Base-by-base conservation (phyloP, 108 stramenopile species). In the Cafeteria roenbergensis region DNA sequence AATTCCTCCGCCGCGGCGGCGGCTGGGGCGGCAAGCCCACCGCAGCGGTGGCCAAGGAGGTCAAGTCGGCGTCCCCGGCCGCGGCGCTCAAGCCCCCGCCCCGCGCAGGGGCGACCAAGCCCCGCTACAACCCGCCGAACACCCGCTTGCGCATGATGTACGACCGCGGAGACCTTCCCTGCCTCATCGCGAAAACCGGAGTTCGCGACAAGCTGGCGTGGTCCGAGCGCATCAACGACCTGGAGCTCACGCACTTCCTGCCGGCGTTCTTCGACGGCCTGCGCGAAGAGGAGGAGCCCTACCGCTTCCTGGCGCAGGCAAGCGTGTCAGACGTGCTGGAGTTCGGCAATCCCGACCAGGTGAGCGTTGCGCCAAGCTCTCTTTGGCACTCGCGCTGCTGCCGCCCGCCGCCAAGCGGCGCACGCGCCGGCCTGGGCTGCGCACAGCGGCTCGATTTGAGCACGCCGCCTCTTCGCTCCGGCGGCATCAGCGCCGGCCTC, bases 181-280 rank as follows among this genome's bases (percentile, higher is more conserved):
- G 87, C 26, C 83, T 85, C 72, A 80, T 90, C 35, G 85, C 85
- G 34, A 84, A 85, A 55, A 79, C 82, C 3, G 85, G 87, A 1
- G 84, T 83, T 26, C 78, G 83, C 65, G 87, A 88, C 57, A 71
- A 83, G 0, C 79, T 90, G 42, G 87, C 86, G 21, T 90, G 89
- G 89, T 88, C 88, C 69, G 85, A 84, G 33, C 78, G 71, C 33
- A 86, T 88, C 37, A 82, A 85, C 52, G 78, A 81, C 61, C 72
- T 89, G 26, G 86, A 87, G 65, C 87, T 86, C 62, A 84, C 87
- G 66, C 85, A 86, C 70, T 88, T 87, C 72, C 72, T 90, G 32
- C 89, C 89, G 35, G 84, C 88, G 28, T 90, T 90, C 70, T 87
- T 87, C 35, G 89, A 90, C 69, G 89, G 89, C 38, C 76, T 90